A percentile compares a stretch with the other conserved stretches of the same genome.
Conservation (phyloP, 1,139 yeast species). For the Yamadazyma dushanensis region DNA sequence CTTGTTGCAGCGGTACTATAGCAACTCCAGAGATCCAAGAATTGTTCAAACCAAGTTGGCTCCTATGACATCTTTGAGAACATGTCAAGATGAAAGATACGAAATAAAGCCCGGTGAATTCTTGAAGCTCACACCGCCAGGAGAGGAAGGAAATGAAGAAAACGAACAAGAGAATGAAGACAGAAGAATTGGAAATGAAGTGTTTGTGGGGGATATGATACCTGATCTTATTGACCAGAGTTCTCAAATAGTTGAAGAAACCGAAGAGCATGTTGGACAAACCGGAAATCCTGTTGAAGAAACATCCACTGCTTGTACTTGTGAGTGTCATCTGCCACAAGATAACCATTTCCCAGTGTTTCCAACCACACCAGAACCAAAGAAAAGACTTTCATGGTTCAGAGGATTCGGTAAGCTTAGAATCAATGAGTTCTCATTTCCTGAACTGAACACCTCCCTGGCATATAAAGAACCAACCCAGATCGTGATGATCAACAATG, state of each 20-base stretch:
- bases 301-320: neutral
- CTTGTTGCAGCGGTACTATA: conserved; percentile 44
- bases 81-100: conserved; percentile 25
- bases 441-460: too few species aligned
- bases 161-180: neutral
- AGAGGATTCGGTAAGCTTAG: neutral
- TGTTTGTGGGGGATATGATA: too few species aligned
- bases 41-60: conserved; percentile 41
- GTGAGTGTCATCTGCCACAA: conserved; percentile 4
- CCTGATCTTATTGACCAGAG: too few species aligned
- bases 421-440: too few species aligned
- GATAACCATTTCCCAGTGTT: neutral
- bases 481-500: conserved; percentile 2
- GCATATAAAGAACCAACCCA: neutral
- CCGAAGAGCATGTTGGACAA: neutral
- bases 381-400: neutral
- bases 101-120: conserved; percentile 23
- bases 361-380: neutral
- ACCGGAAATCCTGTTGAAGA: neutral
- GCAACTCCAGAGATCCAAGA: conserved; percentile 34
- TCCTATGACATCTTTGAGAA: conserved; percentile 39
- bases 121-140: conserved; percentile 10
- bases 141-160: neutral
- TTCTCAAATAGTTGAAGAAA: neutral
- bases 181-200: too few species aligned